Conservation (phyloP, 208 protist species). For the Trypanosoma cruzi region DNA sequence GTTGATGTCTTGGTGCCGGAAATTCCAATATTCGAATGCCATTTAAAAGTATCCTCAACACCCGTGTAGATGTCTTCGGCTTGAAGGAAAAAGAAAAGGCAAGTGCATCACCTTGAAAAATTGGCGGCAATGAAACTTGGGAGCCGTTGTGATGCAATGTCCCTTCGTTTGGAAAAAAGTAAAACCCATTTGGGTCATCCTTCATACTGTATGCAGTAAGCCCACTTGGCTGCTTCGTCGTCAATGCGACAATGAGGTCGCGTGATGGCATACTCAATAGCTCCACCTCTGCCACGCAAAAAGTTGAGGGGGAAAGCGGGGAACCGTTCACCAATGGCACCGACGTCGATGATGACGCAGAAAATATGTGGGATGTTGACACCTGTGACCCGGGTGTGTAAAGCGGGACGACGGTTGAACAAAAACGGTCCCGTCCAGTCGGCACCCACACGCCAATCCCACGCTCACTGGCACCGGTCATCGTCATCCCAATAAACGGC, state of each 20-base stretch:
- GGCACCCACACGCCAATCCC: slow-evolving; percentile 23
- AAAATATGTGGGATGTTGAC: not conserved
- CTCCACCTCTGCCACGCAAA: slow-evolving; percentile 26
- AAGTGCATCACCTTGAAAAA: slow-evolving; percentile 48
- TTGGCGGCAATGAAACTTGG: slow-evolving; percentile 34
- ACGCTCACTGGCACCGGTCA: slow-evolving; percentile 22
- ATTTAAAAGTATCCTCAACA: slow-evolving; percentile 49
- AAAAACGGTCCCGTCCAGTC: slow-evolving; percentile 20
- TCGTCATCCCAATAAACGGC: slow-evolving; percentile 6
- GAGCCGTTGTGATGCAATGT: slow-evolving; percentile 12
- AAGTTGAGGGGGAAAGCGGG: not conserved
- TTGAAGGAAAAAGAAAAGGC: slow-evolving; percentile 42
- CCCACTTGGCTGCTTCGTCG: slow-evolving; percentile 7
- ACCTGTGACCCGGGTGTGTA: slow-evolving; percentile 10
- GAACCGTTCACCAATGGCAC: not conserved
- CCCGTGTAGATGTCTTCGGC: slow-evolving; percentile 33
- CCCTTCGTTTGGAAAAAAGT: slow-evolving; percentile 33
- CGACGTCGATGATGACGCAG: not conserved
- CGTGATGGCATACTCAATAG: slow-evolving; percentile 9
- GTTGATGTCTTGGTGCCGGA: slow-evolving; percentile 29
- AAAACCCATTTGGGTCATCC: slow-evolving; percentile 30
- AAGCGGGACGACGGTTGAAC: slow-evolving; percentile 18
- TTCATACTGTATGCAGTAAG: slow-evolving; percentile 9
- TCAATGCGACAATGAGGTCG: slow-evolving; percentile 27
- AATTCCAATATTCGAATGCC: slow-evolving; percentile 44